These are phyloP conservation scores for Oryza coarctata DNA, from an alignment of 176 grass and related monocot genomes.

Conservation along the genomic window DNA sequence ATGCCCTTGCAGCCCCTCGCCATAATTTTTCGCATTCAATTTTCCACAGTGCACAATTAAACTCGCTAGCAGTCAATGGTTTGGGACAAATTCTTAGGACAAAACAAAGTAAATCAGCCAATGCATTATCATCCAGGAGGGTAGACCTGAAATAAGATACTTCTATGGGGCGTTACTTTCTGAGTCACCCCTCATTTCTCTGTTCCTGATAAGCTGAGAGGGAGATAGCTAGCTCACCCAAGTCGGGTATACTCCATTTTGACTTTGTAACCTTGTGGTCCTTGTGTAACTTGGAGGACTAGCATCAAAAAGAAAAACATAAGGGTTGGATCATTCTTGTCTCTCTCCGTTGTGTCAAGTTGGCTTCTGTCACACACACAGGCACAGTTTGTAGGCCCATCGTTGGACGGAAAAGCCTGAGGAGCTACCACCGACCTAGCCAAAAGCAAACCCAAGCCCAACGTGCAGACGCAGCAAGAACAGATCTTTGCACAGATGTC, in stretches of 20 bases:
- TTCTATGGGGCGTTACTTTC: not conserved
- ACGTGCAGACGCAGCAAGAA: conserved; percentile 29
- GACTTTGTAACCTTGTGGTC: conserved; percentile 33
- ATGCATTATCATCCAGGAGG: not conserved
- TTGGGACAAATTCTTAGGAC: not conserved
- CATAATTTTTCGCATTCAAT: not conserved
- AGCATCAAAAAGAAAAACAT: conserved; percentile 23
- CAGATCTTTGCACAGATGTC: conserved; percentile 10
- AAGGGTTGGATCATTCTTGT: conserved; percentile 36
- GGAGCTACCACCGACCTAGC: conserved; percentile 45
- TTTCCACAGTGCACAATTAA: not conserved
- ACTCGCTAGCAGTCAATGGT: not conserved
- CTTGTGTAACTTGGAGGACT: not conserved
- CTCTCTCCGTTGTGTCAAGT: conserved; percentile 25
- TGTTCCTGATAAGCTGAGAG: conserved; percentile 31
- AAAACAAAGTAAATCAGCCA: not conserved
- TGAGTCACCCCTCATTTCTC: conserved; percentile 13
- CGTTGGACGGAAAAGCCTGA: conserved; percentile 33
- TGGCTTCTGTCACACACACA: not conserved
- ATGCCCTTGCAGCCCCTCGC: not conserved
- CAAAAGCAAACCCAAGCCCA: conserved; percentile 41
- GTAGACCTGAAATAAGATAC: not conserved
- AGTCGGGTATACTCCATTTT: not conserved
- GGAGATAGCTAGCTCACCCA: not conserved
- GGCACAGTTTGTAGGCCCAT: conserved; percentile 14